Evolutionary conservation across 495 filamentous ascomycete genomes (phyloP).

Genomic region (Penicillium odoratum): DNA sequence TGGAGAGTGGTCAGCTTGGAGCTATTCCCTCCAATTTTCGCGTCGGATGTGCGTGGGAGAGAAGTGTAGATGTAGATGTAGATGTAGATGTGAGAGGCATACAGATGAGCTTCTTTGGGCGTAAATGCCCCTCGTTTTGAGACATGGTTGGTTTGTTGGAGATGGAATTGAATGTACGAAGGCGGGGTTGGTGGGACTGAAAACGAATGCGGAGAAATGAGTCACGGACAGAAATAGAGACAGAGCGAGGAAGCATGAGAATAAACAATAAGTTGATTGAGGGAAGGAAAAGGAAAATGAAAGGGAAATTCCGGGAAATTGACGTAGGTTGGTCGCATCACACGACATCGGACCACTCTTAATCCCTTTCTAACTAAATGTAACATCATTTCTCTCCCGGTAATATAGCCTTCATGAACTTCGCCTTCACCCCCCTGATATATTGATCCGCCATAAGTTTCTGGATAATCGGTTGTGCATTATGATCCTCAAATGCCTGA

Average conservation of each 20-base stretch:
- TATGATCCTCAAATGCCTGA: constrained; percentile 35
- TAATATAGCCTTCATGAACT: constrained; percentile 20
- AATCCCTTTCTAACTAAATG: no score
- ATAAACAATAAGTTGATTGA: not conserved
- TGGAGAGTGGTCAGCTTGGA: constrained; percentile 15
- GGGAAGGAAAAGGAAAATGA: not conserved
- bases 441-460: constrained; percentile 32
- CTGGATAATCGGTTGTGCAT: constrained; percentile 29
- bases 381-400: no score
- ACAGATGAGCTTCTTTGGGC: constrained; percentile 51
- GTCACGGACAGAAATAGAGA: constrained; percentile 14
- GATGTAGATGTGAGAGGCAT: constrained; percentile 2
- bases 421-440: constrained; percentile 28
- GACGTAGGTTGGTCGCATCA: not conserved
- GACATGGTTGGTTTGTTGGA: constrained; percentile 17
- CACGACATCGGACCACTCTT: no score
- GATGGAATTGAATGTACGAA: constrained; percentile 14
- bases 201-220: constrained; percentile 21
- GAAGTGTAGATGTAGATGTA: not conserved
- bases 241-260: constrained; percentile 3
- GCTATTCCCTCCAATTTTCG: not conserved
- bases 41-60: not conserved
- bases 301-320: not conserved
- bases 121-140: constrained; percentile 17
- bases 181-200: constrained; percentile 21